Base-by-base conservation (phyloP, 805 yeast genomes). In the Cyberlindnera mississippiensis region DNA sequence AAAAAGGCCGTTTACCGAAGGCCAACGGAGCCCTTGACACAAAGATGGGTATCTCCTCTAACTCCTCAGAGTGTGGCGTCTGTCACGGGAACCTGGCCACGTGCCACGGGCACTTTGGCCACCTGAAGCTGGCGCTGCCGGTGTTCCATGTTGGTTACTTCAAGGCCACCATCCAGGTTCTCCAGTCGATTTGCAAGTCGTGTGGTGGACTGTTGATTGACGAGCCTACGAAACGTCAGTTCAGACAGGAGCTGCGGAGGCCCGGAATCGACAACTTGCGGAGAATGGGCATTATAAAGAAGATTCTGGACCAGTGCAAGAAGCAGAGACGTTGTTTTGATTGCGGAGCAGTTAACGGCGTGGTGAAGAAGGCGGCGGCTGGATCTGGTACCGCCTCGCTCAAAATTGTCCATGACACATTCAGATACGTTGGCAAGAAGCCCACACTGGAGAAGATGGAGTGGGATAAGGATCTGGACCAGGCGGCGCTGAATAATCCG, bases 51-150 rank as follows among this genome's bases (percentile, higher is more conserved):
- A 87, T 87, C 4, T 86, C 96, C 6, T 80, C 93, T 40, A 89
- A 87, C 52, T 65, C 82, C n/a, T 69, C 79, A 13, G 95, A 85
- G 60, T 93, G 99, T 70, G 62, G 76, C 12, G 95, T 98, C 1
- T 93, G 99, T 66, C 87, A 80, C 54, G 98, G 98, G 3, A 80
- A 80, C 52, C 68, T 93, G 50, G 96, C 96, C 0, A 77, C 96
- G 2, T 93, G 99, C 63, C 97, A 91, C 66, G 99, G 99, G 44
- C 99, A 93, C 67, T 93, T 93, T 62, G 99, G 99, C 32, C 96
- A 95, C 58, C 78, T 93, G 49, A 78, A 87, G 56, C 73, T 93
- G 39, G 96, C 98, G 0, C 69, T 93, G 34, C 99, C 99, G 2
- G 98, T 90, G 12, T 93, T 91, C 68, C 99, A 93, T 59, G 93